Conservation (phyloP, 176 grass and related monocot species). For the Oryza officinalis region DNA sequence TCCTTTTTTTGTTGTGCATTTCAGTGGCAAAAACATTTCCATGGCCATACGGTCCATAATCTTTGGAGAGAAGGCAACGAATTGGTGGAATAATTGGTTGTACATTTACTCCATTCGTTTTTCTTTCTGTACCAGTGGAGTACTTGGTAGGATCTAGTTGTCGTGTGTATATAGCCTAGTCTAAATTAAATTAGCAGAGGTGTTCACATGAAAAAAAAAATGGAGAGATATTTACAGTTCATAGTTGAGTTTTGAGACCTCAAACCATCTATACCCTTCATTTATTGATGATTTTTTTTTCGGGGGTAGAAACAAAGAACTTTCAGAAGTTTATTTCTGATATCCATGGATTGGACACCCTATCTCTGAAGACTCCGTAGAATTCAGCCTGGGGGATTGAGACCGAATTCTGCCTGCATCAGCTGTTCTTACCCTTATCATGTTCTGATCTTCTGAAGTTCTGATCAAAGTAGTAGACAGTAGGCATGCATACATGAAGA, state of each 20-base stretch:
- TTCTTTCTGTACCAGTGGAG: background rate
- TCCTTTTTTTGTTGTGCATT: slow-evolving; percentile 26
- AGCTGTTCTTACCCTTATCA: background rate
- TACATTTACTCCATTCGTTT: background rate
- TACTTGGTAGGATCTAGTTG: background rate
- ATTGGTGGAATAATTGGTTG: slow-evolving; percentile 1
- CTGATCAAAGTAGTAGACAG: background rate
- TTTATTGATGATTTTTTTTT: background rate
- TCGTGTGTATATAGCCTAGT: slow-evolving; percentile 34
- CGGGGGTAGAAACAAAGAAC: background rate
- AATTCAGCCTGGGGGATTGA: background rate
- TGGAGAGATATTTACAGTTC: slow-evolving; percentile 16
- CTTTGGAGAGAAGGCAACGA: background rate
- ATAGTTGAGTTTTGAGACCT: slow-evolving; percentile 20
- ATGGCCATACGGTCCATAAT: slow-evolving; percentile 46
- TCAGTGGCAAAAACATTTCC: slow-evolving; percentile 64
- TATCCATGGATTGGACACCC: slow-evolving; percentile 23
- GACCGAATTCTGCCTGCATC: background rate
- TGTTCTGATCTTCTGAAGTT: too few relatives aligned
- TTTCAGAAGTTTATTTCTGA: background rate
- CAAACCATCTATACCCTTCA: slow-evolving; percentile 5
- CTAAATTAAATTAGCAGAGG: slow-evolving; percentile 24
- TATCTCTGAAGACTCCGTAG: background rate
- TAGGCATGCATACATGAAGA: background rate
- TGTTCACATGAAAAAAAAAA: background rate